A percentile compares a stretch with the other conserved stretches of the same genome.
These are phyloP conservation scores for Globisporangium camurandrum DNA, from an alignment of 352 stramenopile genomes.

Conservation along the genomic window DNA sequence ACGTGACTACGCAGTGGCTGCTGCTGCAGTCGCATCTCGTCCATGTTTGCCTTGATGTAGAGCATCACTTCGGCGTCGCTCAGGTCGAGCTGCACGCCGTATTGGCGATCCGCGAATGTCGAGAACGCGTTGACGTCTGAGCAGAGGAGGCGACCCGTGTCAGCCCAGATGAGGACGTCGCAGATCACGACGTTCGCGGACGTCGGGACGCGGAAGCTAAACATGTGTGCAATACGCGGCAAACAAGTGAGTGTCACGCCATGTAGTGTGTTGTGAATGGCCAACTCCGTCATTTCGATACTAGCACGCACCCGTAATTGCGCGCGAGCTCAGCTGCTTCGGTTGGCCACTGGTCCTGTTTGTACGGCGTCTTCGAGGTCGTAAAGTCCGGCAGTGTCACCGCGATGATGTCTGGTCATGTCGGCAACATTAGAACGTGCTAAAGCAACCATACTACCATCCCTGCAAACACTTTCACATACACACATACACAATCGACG, in stretches of 20 bases:
- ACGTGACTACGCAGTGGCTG: slow-evolving; percentile 3
- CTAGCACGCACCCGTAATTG: slow-evolving; percentile 36
- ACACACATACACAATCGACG: not conserved
- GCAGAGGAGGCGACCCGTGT: slow-evolving; percentile 52
- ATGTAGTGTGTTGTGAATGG: not conserved
- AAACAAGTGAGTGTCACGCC: not conserved
- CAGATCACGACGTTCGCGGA: slow-evolving; percentile 40
- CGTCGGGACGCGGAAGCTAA: slow-evolving; percentile 29
- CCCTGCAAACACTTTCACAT: not conserved
- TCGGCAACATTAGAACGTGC: no score
- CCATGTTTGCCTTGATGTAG: slow-evolving; percentile 64
- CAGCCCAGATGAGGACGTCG: slow-evolving; percentile 60
- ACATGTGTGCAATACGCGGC: not conserved
- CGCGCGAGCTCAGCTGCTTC: slow-evolving; percentile 37
- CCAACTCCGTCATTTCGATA: no score
- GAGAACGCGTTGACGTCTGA: slow-evolving; percentile 60
- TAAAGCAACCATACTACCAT: not conserved
- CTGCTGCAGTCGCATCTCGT: slow-evolving; percentile 41
- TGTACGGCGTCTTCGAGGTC: slow-evolving; percentile 41
- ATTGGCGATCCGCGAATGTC: slow-evolving; percentile 46
- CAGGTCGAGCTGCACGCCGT: slow-evolving; percentile 60
- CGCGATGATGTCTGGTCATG: slow-evolving; percentile 57
- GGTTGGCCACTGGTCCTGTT: slow-evolving; percentile 31
- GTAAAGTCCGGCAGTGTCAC: slow-evolving; percentile 45
- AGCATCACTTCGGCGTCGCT: slow-evolving; percentile 51